Conservation (phyloP, 495 filamentous ascomycete genomes). For the Lophium mytilinum region DNA sequence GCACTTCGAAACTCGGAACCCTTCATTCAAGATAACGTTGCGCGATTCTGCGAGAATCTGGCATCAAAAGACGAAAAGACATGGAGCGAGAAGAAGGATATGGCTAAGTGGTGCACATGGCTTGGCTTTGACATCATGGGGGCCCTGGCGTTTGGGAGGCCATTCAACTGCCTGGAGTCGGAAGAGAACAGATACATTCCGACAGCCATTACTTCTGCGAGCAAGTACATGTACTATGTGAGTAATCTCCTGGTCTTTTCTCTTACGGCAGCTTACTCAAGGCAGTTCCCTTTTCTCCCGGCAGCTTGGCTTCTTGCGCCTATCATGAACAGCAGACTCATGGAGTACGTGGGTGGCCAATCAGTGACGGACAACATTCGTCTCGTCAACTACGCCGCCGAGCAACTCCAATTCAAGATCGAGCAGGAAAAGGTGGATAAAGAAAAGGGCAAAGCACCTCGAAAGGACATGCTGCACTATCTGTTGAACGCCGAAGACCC, state of each 20-base stretch:
- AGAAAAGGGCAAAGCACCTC: background rate
- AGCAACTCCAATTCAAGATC: constrained; percentile 10
- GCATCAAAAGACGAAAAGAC: constrained; percentile 9
- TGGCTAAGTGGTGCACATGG: constrained; percentile 19
- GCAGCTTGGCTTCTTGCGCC: constrained; percentile 18
- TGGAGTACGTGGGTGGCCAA: constrained; percentile 22
- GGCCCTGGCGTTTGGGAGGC: constrained; percentile 25
- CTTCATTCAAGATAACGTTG: constrained; percentile 17
- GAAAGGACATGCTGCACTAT: constrained; percentile 26
- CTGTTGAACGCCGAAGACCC: constrained; percentile 25
- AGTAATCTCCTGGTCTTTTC: background rate
- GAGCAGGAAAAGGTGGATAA: background rate
- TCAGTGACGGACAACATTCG: constrained; percentile 22
- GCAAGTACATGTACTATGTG: constrained; percentile 25
- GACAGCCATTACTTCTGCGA: constrained; percentile 42
- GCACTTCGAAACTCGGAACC: constrained; percentile 18
- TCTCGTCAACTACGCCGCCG: constrained; percentile 15
- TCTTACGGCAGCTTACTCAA: background rate
- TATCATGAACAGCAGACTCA: constrained; percentile 21
- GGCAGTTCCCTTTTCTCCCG: constrained; percentile 23
- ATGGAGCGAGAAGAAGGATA: constrained; percentile 22
- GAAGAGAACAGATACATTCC: constrained; percentile 24
- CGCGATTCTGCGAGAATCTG: constrained; percentile 24
- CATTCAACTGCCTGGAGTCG: constrained; percentile 24
- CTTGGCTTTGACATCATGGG: constrained; percentile 34